Base-by-base conservation (phyloP, 352 stramenopile species). In the Globisporangium paddicum region DNA sequence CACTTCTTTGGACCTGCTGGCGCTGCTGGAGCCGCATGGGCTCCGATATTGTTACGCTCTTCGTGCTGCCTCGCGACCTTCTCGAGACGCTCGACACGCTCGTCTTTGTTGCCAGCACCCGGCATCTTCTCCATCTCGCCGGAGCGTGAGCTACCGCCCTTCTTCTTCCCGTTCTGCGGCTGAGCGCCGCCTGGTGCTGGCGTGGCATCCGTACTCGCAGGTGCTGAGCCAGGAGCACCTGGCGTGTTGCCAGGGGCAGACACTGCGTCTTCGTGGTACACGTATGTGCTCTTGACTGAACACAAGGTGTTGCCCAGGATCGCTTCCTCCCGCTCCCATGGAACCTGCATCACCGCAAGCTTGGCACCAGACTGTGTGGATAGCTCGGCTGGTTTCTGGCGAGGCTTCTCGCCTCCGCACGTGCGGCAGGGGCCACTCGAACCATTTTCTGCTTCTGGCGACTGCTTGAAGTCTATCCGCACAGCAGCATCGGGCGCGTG, bases 61-160 rank as follows among this genome's bases (percentile, higher is more conserved):
- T 91, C 82, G 48, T 89, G 64, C 35, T 75, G 57, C 28, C 84
- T 85, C 9, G 79, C 82, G 1, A 87, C 71, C 16, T 78, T 77
- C 38, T 91, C 79, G 0, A 91, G 60, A 28, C 82, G 77, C 42
- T 91, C 82, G 49, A 85, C 68, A 3, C 82, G 79, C 19, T 91
- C 82, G 40, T 91, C 82, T 37, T 72, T 67, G 45, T 87, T 91
- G 2, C 79, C 77, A 44, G 74, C 67, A 34, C 67, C 66, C 9
- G 81, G 81, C 81, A 90, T 90, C 60, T 90, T 90, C 53, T 90
- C 81, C 10, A 75, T 54, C 18, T 88, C 78, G 1, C 68, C 72
- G 5, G 64, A 54, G 2, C 68, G 61, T 8, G 68, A 47, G 37
- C 73, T 72, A 21, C 71, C 65, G 5, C 47, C 45, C 32, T 62